Evolutionary conservation across 768 basidiomycete species (phyloP), one percentile per base, ranked within the genome.

Genomic region (Rhodotorula kratochvilovae): DNA sequence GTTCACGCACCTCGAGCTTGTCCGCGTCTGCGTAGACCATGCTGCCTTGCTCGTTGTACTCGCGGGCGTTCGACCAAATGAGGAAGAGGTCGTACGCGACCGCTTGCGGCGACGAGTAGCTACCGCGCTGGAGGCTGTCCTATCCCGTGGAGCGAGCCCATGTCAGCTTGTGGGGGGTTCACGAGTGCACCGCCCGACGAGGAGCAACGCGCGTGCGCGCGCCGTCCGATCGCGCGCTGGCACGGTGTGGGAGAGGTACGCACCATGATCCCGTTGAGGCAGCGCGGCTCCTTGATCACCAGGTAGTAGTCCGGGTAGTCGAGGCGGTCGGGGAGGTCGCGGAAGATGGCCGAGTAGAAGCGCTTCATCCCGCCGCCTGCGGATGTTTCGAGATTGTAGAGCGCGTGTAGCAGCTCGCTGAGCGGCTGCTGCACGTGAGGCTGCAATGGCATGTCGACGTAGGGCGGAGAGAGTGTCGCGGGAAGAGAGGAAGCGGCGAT

Each of bases 31-130:
- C 61, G 51, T 75, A 75, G 46, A 75, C 70, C 35, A 68, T 48
- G 35, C 67, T 68, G 8, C 73, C 73, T 29, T 66, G 67, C 46
- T 71, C 59, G 45, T 75, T 75, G 73, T 75, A 75, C 55, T 75
- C 63, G 50, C 67, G 59, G 5, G 73, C 73, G n/a, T 75, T 75
- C 17, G 54, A 35, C 69, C 69, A 75, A 45, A 75, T 67, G 45
- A 71, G 69, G 53, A 75, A 61, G 59, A 75, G 66, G 56, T 75
- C 73, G 73, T 68, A 71, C 5, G 73, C 73, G 29, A 75, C 70
- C 0, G 60, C 70, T 29, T 68, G 67, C 33, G 67, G 51, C 5
- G 56, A 50, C n/a, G 54, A 54, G 67, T 75, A 75, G 27, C 46
- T n/a, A 0, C 62, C 62, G 12, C 68, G 70, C 17, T 54, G 57